Conservation (phyloP, 768 basidiomycete genomes). For the Termitomyces eurrhizus region DNA sequence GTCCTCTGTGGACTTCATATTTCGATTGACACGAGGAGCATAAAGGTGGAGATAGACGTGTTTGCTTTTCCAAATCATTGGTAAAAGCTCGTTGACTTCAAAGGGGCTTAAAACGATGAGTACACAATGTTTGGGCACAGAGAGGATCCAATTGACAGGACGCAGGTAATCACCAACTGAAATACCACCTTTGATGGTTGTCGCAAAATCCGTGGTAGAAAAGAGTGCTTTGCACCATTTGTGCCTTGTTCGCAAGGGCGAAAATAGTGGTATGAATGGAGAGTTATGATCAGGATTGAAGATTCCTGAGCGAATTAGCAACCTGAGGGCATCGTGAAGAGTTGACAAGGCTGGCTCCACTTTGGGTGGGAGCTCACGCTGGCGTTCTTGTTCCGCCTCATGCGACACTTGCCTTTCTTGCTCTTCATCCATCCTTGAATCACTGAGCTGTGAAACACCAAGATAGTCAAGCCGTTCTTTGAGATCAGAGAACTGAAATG, state of each 20-base stretch:
- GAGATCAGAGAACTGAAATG: conserved; percentile 16
- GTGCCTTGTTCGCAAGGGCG: neutral
- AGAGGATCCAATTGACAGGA: neutral
- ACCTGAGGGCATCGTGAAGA: conserved; percentile 2
- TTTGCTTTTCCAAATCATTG: neutral
- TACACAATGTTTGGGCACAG: neutral
- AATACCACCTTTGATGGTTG: neutral
- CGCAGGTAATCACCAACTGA: neutral
- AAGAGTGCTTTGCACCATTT: neutral
- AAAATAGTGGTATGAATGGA: neutral
- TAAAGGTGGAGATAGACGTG: neutral
- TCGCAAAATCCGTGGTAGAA: neutral
- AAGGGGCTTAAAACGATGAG: neutral
- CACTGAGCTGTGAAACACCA: conserved; percentile 19
- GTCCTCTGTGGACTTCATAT: conserved; percentile 6
- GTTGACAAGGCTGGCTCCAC: neutral
- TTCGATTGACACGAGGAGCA: neutral
- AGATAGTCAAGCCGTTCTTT: conserved; percentile 22
- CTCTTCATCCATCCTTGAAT: conserved; percentile 36
- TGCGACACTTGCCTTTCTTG: conserved; percentile 46
- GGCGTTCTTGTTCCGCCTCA: conserved; percentile 37
- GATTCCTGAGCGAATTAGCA: neutral
- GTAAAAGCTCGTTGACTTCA: neutral
- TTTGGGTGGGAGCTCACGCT: conserved; percentile 1
- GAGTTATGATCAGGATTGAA: neutral